phyloP scores from a whole-genome alignment of 208 protist species.

The Crithidia thermophila region DNA sequence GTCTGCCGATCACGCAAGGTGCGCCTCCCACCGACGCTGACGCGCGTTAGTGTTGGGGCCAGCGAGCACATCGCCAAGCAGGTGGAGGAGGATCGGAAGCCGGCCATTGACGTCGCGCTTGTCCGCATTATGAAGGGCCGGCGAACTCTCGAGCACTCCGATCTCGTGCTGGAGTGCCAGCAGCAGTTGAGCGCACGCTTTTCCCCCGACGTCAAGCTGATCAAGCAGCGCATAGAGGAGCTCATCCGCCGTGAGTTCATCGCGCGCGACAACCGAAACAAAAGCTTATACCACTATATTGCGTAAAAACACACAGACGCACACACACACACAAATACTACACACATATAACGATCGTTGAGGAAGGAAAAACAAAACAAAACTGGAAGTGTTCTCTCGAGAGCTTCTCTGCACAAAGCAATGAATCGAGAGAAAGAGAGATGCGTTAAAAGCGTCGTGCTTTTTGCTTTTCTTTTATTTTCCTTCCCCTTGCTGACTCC shows the following conservation, averaged over 20 bases:
- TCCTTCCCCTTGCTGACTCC: not conserved
- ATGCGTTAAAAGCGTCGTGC: not conserved
- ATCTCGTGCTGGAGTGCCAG: constrained; percentile 75
- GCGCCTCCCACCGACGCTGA: constrained; percentile 47
- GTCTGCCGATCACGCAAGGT: constrained; percentile 55
- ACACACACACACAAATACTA: not conserved
- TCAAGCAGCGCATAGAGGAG: constrained; percentile 91
- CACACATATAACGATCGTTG: not conserved
- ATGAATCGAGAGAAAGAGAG: too few species aligned
- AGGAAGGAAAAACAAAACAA: not conserved
- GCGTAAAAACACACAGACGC: constrained; percentile 33
- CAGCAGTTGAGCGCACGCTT: constrained; percentile 70
- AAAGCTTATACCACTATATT: constrained; percentile 74
- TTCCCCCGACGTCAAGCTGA: constrained; percentile 63
- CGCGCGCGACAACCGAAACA: constrained; percentile 60
- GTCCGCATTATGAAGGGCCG: constrained; percentile 90
- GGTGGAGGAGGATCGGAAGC: constrained; percentile 73
- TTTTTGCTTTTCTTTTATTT: constrained; percentile 5
- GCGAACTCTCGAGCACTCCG: constrained; percentile 61
- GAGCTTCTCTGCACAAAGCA: too few species aligned
- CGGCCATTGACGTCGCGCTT: constrained; percentile 80
- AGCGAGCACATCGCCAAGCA: constrained; percentile 55
- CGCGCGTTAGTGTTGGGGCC: constrained; percentile 40
- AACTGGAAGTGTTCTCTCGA: too few species aligned
- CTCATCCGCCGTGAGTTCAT: constrained; percentile 84